Base-by-base conservation (phyloP, 2,329 filamentous ascomycete species). In the Geoglossum cookeanum region DNA sequence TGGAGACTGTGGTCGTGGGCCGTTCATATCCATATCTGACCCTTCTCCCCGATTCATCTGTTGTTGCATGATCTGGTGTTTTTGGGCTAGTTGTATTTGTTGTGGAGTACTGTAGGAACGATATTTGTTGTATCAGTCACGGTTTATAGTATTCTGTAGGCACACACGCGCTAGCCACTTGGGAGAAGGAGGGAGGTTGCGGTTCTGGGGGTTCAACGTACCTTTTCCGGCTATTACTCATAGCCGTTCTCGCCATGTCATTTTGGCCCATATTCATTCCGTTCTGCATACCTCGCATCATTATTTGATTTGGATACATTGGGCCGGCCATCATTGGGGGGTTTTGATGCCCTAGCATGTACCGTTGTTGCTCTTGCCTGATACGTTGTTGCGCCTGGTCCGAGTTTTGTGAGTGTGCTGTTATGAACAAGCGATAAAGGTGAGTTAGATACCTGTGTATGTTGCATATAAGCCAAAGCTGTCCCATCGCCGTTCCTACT, bases 11-110 rank as follows among this genome's bases (percentile, higher is more conserved):
- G 88, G 84, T 59, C 89, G 81, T 63, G 84, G 82, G 59, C 85
- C 85, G 70, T 84, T 87, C 69, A 85, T 84, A 64, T 94, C 88
- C 79, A 92, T 88, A 61, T 84, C 83, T 15, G 87, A 91, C 57
- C 87, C 85, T 65, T 94, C 88, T 27, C 49, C 30, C 59, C 88
- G 79, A 68, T 91, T 86, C 86, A 95, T 94, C 67, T 86, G 82
- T 58, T 83, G 82, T 65, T 85, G 81, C 71, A 89, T 83, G 68
- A 79, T 78, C 64, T 75, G 72, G 61, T 73, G 70, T 61, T 82
- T 78, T 61, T 81, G 79, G 61, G 87, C 74, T 71, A 78, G 74
- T 68, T 86, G 81, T 39, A 81, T 81, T 61, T 78, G 74, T 68
- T 85, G 81, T 42, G 82, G 81, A 32, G 49, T 53, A 13, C 49